Percentiles rank a stretch among this genome's conserved stretches.
Evolutionary conservation across 805 yeast genomes (phyloP).

Genomic region (Maudiozyma serrabonitensis): DNA sequence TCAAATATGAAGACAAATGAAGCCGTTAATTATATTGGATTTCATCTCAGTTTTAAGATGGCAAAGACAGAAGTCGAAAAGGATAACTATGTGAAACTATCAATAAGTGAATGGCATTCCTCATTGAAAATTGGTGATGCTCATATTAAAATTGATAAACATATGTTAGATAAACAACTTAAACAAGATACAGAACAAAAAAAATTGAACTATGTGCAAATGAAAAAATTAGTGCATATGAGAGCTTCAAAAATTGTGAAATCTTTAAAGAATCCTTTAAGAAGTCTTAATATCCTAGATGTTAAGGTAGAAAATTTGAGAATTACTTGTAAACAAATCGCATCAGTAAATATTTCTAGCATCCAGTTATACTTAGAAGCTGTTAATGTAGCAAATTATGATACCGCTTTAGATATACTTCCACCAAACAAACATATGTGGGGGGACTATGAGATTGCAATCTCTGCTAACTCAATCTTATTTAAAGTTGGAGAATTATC

Average conservation of each 20-base stretch:
- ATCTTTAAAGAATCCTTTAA: constrained; percentile 3
- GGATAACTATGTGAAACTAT: constrained; percentile 3
- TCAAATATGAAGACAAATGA: constrained; percentile 8
- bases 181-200: neutral
- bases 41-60: constrained; percentile 8
- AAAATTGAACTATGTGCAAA: neutral
- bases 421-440: constrained; percentile 12
- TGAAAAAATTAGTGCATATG: neutral
- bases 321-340: constrained; percentile 9
- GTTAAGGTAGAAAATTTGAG: constrained; percentile 25
- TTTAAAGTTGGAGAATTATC: constrained; percentile 14
- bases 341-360: constrained; percentile 19
- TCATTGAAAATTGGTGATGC: constrained; percentile 14
- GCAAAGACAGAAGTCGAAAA: neutral
- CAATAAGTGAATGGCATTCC: constrained; percentile 14
- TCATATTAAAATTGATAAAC: constrained; percentile 7
- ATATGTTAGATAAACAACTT: neutral
- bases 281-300: constrained; percentile 18
- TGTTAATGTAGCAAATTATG: constrained; percentile 14
- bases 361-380: constrained; percentile 20
- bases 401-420: constrained; percentile 13
- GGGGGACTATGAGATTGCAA: constrained; percentile 21
- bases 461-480: constrained; percentile 20
- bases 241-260: neutral
- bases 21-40: constrained; percentile 14